Conservation (phyloP, 2,329 filamentous ascomycete genomes). For the Hypoxylon sp. region DNA sequence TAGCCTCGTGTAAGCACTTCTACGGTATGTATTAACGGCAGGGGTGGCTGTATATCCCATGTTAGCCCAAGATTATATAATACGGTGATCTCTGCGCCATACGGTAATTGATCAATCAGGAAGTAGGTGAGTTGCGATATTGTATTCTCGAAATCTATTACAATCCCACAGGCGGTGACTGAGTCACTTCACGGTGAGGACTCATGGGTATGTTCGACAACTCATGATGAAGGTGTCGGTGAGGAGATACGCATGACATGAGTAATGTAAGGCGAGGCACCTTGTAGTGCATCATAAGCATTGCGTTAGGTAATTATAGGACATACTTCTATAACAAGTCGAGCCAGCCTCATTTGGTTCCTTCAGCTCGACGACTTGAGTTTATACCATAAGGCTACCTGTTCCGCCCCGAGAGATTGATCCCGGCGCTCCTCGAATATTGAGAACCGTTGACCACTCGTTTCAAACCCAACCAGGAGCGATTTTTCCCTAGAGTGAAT, state of each 20-base stretch:
- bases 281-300: constrained; percentile 28
- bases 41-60: constrained; percentile 1
- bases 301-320: constrained; percentile 22
- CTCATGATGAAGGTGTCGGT: constrained; percentile 16
- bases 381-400: constrained; percentile 12
- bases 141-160: background rate
- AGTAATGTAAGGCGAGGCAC: constrained; percentile 22
- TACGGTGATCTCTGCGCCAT: constrained; percentile 5
- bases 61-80: background rate
- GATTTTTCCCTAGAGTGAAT: background rate
- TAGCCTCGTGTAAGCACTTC: constrained; percentile 10
- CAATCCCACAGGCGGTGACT: constrained; percentile 5
- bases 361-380: constrained; percentile 28
- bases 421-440: background rate
- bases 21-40: constrained; percentile 4
- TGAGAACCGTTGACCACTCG: background rate
- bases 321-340: constrained; percentile 29
- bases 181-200: constrained; percentile 10
- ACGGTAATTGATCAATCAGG: constrained; percentile 16
- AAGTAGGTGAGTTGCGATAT: constrained; percentile 5
- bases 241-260: constrained; percentile 25
- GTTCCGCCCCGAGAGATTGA: background rate
- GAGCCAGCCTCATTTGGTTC: constrained; percentile 38
- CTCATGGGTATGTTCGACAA: constrained; percentile 7
- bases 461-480: background rate